Evolutionary conservation across 2,329 filamentous ascomycete genomes (phyloP), one percentile per base, ranked within the genome.

Genomic region (Ascochyta clinopodiicola): DNA sequence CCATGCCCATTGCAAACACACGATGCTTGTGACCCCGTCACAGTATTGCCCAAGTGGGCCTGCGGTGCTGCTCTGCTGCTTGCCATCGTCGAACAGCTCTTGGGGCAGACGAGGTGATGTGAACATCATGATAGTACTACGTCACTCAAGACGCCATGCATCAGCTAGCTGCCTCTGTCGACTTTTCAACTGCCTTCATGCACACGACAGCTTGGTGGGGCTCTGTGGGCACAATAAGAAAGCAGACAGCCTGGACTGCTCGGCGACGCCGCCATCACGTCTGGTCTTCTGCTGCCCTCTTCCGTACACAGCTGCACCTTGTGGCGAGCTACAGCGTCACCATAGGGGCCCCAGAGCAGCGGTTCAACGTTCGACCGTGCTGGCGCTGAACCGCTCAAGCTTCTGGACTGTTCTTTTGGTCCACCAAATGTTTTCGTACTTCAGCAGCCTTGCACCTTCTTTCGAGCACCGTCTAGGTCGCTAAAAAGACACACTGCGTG

Each of bases 71-170:
- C 27, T 38, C 31, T 37, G 31, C 42, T 27, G 4, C 27, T 38
- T 31, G 10, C 32, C 15, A 43, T 46, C 24, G 36, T 43, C 17
- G 40, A 40, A 31, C 35, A 19, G 32, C 34, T 45, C 39, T 35
- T 31, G 42, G 42, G 46, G 44, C 51, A 47, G 7, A 39, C 21
- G 15, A 46, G 19, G 21, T 48, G 49, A 46, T 22, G 21, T 48
- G 49, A 51, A 27, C 36, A 36, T 46, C 37, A 34, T 27, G 22
- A 36, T 46, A 32, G 5, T 38, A 13, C 24, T 59, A 59, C 62
- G 64, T 67, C 62, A 67, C 61, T 19, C 19, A n/a, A 21, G 35
- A 38, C 50, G 51, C 60, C 56, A 56, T 55, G 45, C 49, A 48
- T 59, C 25, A 44, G 43, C 50, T 34, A 19, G 45, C 39, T 31